These are phyloP conservation scores for Herpetomonas samuelpessoai DNA, from an alignment of 208 protist species.

Conservation along the genomic window DNA sequence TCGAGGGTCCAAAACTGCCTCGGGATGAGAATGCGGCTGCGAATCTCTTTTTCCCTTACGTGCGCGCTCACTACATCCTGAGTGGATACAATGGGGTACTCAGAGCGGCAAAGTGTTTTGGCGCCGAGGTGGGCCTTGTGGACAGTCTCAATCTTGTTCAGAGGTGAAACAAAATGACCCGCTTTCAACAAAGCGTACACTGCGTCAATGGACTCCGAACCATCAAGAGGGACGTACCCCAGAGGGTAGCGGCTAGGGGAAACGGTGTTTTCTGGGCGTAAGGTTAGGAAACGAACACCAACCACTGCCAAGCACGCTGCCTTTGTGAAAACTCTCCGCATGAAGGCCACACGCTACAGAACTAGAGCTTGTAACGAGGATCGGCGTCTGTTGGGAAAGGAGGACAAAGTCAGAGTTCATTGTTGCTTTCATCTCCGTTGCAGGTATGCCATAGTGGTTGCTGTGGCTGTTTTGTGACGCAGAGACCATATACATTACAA, in stretches of 20 bases:
- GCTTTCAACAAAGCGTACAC: conserved; percentile 73
- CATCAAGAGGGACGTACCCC: conserved; percentile 80
- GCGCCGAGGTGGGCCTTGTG: conserved; percentile 62
- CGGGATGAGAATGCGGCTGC: conserved; percentile 63
- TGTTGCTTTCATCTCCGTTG: too few relatives aligned
- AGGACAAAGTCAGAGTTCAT: too few relatives aligned
- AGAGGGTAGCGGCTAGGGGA: conserved; percentile 52
- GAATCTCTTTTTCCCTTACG: conserved; percentile 50
- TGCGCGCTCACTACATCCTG: conserved; percentile 52
- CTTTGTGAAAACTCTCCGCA: background rate
- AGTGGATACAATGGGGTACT: conserved; percentile 53
- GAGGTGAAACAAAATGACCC: conserved; percentile 77
- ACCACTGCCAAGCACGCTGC: background rate
- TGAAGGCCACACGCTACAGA: too few relatives aligned
- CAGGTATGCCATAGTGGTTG: too few relatives aligned
- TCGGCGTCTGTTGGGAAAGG: too few relatives aligned
- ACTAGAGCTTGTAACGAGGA: too few relatives aligned
- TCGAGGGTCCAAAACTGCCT: conserved; percentile 86
- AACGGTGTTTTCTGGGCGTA: conserved; percentile 33
- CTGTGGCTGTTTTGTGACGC: too few relatives aligned
- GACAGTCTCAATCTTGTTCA: conserved; percentile 69
- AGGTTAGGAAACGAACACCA: conserved; percentile 11
- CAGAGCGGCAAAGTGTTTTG: conserved; percentile 42
- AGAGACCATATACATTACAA: too few relatives aligned
- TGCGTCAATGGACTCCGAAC: conserved; percentile 68